phyloP scores from a whole-genome alignment of 2,329 filamentous ascomycete species.

The Penicillium sp. region DNA sequence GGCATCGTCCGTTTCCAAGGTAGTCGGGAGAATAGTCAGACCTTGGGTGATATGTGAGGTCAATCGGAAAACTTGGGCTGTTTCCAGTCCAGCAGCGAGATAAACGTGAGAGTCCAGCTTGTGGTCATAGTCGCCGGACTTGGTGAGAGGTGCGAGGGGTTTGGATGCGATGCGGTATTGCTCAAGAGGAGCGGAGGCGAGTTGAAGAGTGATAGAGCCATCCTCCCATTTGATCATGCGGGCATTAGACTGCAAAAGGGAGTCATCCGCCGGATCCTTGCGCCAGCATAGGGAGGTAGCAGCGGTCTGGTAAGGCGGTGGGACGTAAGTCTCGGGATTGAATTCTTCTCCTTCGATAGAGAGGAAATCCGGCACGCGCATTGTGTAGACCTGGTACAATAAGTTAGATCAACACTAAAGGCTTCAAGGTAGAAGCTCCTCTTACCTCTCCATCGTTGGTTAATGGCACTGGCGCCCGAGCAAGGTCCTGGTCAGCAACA shows the following conservation, averaged over 20 bases:
- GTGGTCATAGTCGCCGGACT: conserved; percentile 52
- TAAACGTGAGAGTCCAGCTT: conserved; percentile 64
- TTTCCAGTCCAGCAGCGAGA: conserved; percentile 59
- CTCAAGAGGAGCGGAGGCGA: conserved; percentile 60
- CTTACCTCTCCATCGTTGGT: conserved; percentile 45
- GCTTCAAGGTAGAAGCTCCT: not conserved
- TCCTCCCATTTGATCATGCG: conserved; percentile 67
- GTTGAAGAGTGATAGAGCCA: conserved; percentile 64
- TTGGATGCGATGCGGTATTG: conserved; percentile 62
- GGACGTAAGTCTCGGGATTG: conserved; percentile 60
- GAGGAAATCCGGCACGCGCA: conserved; percentile 64
- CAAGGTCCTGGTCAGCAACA: conserved; percentile 57
- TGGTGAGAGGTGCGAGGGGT: conserved; percentile 57
- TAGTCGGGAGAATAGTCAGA: conserved; percentile 57
- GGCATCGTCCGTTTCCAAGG: conserved; percentile 59
- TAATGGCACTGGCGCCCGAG: conserved; percentile 58
- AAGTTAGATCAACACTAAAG: conserved; percentile 7
- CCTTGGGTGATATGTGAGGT: conserved; percentile 63
- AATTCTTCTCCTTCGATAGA: conserved; percentile 62
- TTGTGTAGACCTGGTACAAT: conserved; percentile 54
- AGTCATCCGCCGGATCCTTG: conserved; percentile 59
- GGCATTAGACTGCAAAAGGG: conserved; percentile 63
- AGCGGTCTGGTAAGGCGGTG: conserved; percentile 63
- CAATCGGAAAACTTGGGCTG: conserved; percentile 58
- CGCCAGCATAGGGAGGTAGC: conserved; percentile 67